phyloP scores from a whole-genome alignment of 805 yeast species.

The Zygosaccharomyces kombuchaensis region DNA sequence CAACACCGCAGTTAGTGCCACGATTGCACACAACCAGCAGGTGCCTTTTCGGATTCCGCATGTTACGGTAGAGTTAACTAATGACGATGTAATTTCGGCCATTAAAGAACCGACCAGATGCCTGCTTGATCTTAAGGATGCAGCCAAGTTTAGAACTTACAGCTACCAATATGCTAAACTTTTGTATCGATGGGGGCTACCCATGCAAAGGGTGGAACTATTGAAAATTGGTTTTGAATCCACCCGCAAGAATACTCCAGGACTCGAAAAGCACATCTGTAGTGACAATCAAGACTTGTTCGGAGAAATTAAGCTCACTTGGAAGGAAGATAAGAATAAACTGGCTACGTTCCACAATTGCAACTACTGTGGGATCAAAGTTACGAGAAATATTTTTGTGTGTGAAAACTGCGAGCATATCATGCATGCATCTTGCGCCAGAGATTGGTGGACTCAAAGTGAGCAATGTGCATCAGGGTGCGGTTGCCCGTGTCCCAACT shows the following conservation, averaged over 20 bases:
- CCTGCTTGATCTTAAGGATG: constrained; percentile 25
- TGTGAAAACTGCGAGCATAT: constrained; percentile 78
- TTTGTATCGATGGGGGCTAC: constrained; percentile 77
- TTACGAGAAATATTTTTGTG: constrained; percentile 54
- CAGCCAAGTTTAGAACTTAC: constrained; percentile 34
- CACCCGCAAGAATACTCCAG: constrained; percentile 3
- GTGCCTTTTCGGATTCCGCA: constrained; percentile 18
- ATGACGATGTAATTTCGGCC: constrained; percentile 28
- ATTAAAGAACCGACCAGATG: constrained; percentile 17
- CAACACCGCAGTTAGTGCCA: constrained; percentile 2
- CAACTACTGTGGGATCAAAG: constrained; percentile 58
- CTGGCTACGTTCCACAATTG: constrained; percentile 43
- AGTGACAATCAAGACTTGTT: constrained; percentile 10
- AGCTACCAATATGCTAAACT: constrained; percentile 75
- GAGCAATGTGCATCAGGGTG: constrained; percentile 79
- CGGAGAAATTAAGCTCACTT: constrained; percentile 18
- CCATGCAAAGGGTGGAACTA: constrained; percentile 72
- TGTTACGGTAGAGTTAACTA: constrained; percentile 24
- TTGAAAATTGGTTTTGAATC: constrained; percentile 47
- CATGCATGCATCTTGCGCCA: constrained; percentile 73
- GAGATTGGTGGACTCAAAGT: constrained; percentile 66
- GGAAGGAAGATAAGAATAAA: constrained; percentile 15
- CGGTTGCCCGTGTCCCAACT: constrained; percentile 64
- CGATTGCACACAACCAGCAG: constrained; percentile 7
- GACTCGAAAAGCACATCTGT: constrained; percentile 1